phyloP scores from a whole-genome alignment of 129 eudicot genomes.

The Scalesia atractyloides region DNA sequence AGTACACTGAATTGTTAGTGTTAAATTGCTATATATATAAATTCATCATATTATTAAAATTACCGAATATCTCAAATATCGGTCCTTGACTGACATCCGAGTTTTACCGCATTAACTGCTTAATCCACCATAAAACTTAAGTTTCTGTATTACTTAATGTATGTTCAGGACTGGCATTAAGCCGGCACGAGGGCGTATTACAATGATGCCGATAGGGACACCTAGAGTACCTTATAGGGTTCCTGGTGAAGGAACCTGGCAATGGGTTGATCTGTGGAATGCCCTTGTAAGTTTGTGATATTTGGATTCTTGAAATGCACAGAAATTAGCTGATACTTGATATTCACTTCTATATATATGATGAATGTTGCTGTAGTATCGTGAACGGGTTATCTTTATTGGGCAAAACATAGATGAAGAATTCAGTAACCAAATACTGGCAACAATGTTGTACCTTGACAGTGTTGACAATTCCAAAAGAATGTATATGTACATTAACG shows the following conservation, averaged over 20 bases:
- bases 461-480: slow-evolving; percentile 60
- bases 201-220: slow-evolving; percentile 88
- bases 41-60: too few relatives aligned
- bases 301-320: background rate
- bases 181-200: slow-evolving; percentile 56
- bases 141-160: background rate
- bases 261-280: slow-evolving; percentile 90
- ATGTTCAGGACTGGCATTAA: slow-evolving; percentile 51
- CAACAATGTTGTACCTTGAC: slow-evolving; percentile 87
- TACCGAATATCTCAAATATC: too few relatives aligned
- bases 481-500: slow-evolving; percentile 64
- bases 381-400: slow-evolving; percentile 76
- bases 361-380: slow-evolving; percentile 56
- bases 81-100: too few relatives aligned
- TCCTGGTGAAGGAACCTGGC: slow-evolving; percentile 69
- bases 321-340: background rate
- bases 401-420: slow-evolving; percentile 73
- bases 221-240: slow-evolving; percentile 74
- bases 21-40: too few relatives aligned
- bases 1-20: too few relatives aligned
- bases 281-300: slow-evolving; percentile 66
- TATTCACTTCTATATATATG: background rate
- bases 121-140: background rate
- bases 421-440: slow-evolving; percentile 69
- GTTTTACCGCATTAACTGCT: too few relatives aligned